Evolutionary conservation across 129 eudicot genomes (phyloP), one percentile per base, ranked within the genome.

Genomic region (Pulicaria dysenterica): DNA sequence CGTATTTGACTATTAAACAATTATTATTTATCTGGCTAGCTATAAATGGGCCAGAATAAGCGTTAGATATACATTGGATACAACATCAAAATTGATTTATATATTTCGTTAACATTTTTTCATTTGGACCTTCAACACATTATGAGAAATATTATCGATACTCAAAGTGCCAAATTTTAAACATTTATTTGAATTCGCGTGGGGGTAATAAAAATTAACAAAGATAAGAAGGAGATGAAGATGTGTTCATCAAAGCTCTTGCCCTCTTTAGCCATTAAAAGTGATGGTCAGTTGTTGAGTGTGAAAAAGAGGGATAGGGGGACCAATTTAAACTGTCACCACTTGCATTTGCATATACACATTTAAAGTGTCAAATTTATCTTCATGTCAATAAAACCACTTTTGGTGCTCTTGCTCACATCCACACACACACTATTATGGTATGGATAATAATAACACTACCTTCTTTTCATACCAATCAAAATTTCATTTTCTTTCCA

Each of bases 351-450:
- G 19, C 76, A 57, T 37, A 57, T 14, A 72, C 38, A 61, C 63
- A 61, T 61, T 73, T 76, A 76, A 67, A 76, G 54, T 42, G 64
- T 9, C 17, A 53, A 74, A 40, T 10, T 73, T 42, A 65, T 75
- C 73, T 72, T 75, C 79, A 64, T 67, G 61, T 58, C 75, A 76
- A 76, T 55, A 57, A 67, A 58, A 76, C 74, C 68, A 57, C 80
- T 76, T 66, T 76, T 67, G 74, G 74, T 56, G 47, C 59, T 37
- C 63, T 54, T 34, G 51, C 50, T 44, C 63, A 64, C 69, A 64
- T 24, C 16, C 50, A 62, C 69, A 64, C 64, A 64, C 64, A 58
- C n/a, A 10, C 11, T 55, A 55, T 17, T 17, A 16, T 55, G 19
- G 12, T 64, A 64, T 64, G 69, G 69, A 64, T 64, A 64, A 64